A percentile compares a stretch with the other conserved stretches of the same genome.
These are phyloP conservation scores for Opeltia flavorubescens DNA, from an alignment of 495 filamentous ascomycete species.

Conservation along the genomic window DNA sequence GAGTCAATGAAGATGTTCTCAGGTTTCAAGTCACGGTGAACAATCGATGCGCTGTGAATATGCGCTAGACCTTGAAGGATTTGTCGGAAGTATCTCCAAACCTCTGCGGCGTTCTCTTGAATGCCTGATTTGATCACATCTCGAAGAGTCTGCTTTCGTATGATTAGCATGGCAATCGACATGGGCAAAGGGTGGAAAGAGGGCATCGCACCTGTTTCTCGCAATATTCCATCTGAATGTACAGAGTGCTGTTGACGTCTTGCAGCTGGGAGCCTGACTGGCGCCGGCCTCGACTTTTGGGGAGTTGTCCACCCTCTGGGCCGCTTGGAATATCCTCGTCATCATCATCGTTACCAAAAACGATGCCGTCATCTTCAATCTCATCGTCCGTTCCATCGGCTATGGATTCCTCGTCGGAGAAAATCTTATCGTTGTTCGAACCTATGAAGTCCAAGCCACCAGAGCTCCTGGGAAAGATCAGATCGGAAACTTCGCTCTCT, in stretches of 20 bases:
- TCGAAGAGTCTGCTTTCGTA: slow-evolving; percentile 50
- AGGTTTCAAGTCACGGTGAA: slow-evolving; percentile 94
- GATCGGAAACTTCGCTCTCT: slow-evolving; percentile 30
- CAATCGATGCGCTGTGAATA: slow-evolving; percentile 82
- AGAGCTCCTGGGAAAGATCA: slow-evolving; percentile 56
- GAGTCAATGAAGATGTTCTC: slow-evolving; percentile 96
- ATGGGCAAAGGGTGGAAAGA: neutral
- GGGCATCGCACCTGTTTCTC: slow-evolving; percentile 58
- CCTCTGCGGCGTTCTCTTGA: slow-evolving; percentile 54
- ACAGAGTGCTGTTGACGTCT: slow-evolving; percentile 44
- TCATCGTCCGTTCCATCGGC: slow-evolving; percentile 15
- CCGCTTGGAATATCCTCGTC: slow-evolving; percentile 8
- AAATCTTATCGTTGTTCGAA: slow-evolving; percentile 34
- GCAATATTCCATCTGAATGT: slow-evolving; percentile 96
- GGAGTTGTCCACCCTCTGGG: too few relatives aligned
- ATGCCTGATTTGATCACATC: slow-evolving; percentile 76
- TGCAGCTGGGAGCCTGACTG: slow-evolving; percentile 21
- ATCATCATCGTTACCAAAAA: slow-evolving; percentile 15
- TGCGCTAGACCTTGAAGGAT: slow-evolving; percentile 82
- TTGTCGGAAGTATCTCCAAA: slow-evolving; percentile 85
- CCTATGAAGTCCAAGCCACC: slow-evolving; percentile 89
- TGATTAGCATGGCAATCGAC: neutral
- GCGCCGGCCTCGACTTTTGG: neutral
- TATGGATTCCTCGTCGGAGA: slow-evolving; percentile 20
- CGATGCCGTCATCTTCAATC: slow-evolving; percentile 21